Conservation (phyloP, 1,139 yeast genomes). For the Yamadazyma membranifaciens region DNA sequence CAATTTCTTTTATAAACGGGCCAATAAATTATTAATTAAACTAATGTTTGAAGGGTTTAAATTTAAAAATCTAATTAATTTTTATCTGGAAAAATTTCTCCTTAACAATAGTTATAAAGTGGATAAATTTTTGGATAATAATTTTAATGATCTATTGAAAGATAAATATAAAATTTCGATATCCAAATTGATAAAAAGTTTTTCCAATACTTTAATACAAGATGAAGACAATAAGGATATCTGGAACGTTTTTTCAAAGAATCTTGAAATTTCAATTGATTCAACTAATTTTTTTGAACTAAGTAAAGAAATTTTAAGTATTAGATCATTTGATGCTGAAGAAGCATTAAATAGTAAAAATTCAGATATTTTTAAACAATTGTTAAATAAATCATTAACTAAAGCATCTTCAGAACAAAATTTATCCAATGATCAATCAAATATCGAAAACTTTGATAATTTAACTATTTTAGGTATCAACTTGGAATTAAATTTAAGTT, state of each 20-base stretch:
- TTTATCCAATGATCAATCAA: constrained; percentile 15
- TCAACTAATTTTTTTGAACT: constrained; percentile 51
- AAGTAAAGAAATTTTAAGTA: constrained; percentile 62
- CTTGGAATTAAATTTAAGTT: constrained; percentile 71
- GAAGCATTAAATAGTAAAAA: constrained; percentile 41
- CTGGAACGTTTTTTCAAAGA: constrained; percentile 16
- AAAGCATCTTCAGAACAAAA: constrained; percentile 15
- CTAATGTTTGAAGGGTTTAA: constrained; percentile 63
- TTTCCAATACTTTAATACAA: constrained; percentile 14
- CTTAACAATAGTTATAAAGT: constrained; percentile 46
- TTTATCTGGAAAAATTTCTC: constrained; percentile 55
- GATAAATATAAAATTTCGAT: constrained; percentile 32
- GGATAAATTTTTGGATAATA: constrained; percentile 39
- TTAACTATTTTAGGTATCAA: constrained; percentile 46
- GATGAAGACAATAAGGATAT: constrained; percentile 11
- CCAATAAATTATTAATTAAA: constrained; percentile 62
- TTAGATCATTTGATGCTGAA: constrained; percentile 63
- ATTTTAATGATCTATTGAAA: constrained; percentile 35
- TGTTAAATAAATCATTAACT: constrained; percentile 37
- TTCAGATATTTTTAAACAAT: constrained; percentile 30
- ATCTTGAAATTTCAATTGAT: constrained; percentile 31
- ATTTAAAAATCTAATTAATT: constrained; percentile 45
- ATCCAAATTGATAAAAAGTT: constrained; percentile 22
- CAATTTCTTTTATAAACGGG: constrained; percentile 61
- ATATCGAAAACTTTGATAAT: constrained; percentile 48